Base-by-base conservation (phyloP, 176 grass and related monocot species). In the Tillandsia leiboldiana region DNA sequence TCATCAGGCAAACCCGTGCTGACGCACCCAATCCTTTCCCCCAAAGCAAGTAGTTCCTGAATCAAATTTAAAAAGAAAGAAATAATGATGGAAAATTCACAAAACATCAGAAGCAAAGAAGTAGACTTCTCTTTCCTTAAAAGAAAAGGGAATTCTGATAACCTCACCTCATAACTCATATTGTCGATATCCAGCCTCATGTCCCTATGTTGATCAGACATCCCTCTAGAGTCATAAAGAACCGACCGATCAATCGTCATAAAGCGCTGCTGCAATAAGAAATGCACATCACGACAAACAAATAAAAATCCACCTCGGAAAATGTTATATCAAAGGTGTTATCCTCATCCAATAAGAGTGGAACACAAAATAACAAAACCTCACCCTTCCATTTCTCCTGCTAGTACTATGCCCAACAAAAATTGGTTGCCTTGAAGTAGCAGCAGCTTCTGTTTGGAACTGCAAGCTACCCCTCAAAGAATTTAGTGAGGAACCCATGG, bases 1-100 rank as follows among this genome's bases (percentile, higher is more conserved):
- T 94, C 82, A 3, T 86, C 82, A 1, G 82, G 23, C 78, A 99
- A 63, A 3, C 95, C 95, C 24, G 72, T 87, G 71, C 53, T 83
- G 51, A 99, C 95, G 56, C 71, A 70, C 11, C 95, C 95, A 2
- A 99, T 99, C 65, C 76, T 84, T 42, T 99, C 95, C 71, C 77
- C 90, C 73, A 99, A 86, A 73, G 84, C 90, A 84, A 91, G 81
- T 64, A 99, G 72, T 3, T 99, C 90, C 95, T 99, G 75, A 48
- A 48, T 23, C 28, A 26, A 42, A 42, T 42, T 42, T 42, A 42
- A 63, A 47, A 23, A 17, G 22, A 29, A 17, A 52, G 12, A 24
- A 17, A 10, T 9, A 78, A 20, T 18, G n/a, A 61, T 61, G 33
- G 70, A n/a, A 0, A 28, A 67, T 81, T 68, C 18, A 3, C 3